phyloP scores from a whole-genome alignment of 768 basidiomycete species.

The Tylopilus subfusipes region DNA sequence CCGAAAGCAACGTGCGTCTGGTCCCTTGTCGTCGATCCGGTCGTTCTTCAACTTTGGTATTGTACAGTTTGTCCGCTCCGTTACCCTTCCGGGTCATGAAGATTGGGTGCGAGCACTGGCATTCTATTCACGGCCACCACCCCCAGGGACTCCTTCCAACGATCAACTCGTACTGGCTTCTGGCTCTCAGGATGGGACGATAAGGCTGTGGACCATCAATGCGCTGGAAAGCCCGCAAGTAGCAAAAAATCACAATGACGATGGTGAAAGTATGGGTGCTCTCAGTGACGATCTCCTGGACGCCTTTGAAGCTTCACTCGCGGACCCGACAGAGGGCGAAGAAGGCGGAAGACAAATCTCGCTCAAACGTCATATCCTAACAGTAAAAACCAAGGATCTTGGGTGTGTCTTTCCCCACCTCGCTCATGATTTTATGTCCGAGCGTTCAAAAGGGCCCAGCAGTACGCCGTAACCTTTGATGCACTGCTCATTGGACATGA shows the following conservation, averaged over 20 bases:
- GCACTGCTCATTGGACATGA: conserved; percentile 97
- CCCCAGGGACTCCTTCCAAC: conserved; percentile 9
- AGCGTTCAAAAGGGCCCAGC: conserved; percentile 34
- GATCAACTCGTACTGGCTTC: conserved; percentile 77
- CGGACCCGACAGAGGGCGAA: conserved; percentile 64
- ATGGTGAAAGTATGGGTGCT: conserved; percentile 22
- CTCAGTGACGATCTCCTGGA: conserved; percentile 78
- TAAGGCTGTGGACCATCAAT: conserved; percentile 89
- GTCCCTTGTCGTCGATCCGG: conserved; percentile 3
- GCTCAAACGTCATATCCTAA: conserved; percentile 78
- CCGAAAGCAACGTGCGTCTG: conserved; percentile 49
- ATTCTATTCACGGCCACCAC: conserved; percentile 44
- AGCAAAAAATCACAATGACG: conserved; percentile 9
- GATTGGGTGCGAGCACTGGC: conserved; percentile 90
- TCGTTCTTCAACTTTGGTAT: neutral
- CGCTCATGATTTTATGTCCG: conserved; percentile 15
- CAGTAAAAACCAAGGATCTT: conserved; percentile 46
- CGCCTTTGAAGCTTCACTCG: conserved; percentile 80
- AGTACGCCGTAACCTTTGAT: conserved; percentile 85
- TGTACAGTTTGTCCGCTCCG: conserved; percentile 55
- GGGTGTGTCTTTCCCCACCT: conserved; percentile 24
- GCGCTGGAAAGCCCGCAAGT: conserved; percentile 27
- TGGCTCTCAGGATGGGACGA: conserved; percentile 92
- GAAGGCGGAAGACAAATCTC: conserved; percentile 86
- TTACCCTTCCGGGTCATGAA: conserved; percentile 77